A percentile compares a stretch with the other conserved stretches of the same genome.
These are phyloP conservation scores for Arthrobotrys sphaeroides DNA, from an alignment of 2,329 filamentous ascomycete species.

Conservation along the genomic window DNA sequence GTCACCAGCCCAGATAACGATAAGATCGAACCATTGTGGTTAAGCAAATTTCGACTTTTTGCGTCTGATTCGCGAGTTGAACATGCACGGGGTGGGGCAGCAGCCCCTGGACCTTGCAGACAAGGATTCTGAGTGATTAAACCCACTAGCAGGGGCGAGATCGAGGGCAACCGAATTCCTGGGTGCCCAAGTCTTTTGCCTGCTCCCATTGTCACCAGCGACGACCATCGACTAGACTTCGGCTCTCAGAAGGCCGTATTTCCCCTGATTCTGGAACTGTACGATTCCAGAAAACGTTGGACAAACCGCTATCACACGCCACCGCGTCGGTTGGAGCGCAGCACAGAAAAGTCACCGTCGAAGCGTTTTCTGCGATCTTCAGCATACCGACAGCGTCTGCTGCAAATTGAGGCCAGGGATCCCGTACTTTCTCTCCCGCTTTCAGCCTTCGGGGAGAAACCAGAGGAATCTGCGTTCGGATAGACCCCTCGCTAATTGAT, in stretches of 20 bases:
- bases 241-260: background rate
- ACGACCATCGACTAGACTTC: conserved; percentile 21
- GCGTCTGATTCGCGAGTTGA: conserved; percentile 48
- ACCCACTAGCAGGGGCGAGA: conserved; percentile 34
- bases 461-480: conserved; percentile 49
- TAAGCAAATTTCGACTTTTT: conserved; percentile 31
- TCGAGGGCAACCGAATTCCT: conserved; percentile 50
- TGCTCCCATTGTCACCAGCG: conserved; percentile 12
- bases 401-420: conserved; percentile 40
- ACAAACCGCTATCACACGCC: background rate
- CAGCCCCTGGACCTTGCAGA: conserved; percentile 51
- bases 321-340: conserved; percentile 3
- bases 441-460: conserved; percentile 47
- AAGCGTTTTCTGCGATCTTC: conserved; percentile 8
- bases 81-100: conserved; percentile 18
- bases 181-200: conserved; percentile 45
- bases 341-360: conserved; percentile 24
- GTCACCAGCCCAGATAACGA: conserved; percentile 31
- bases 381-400: background rate
- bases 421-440: conserved; percentile 42
- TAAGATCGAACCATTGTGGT: conserved; percentile 36
- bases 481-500: conserved; percentile 52
- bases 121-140: conserved; percentile 53
- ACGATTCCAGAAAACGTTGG: background rate
- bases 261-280: conserved; percentile 17